These are phyloP conservation scores for Microbotryum lychnidis-dioicae DNA, from an alignment of 1,284 basidiomycete species.

Conservation along the genomic window DNA sequence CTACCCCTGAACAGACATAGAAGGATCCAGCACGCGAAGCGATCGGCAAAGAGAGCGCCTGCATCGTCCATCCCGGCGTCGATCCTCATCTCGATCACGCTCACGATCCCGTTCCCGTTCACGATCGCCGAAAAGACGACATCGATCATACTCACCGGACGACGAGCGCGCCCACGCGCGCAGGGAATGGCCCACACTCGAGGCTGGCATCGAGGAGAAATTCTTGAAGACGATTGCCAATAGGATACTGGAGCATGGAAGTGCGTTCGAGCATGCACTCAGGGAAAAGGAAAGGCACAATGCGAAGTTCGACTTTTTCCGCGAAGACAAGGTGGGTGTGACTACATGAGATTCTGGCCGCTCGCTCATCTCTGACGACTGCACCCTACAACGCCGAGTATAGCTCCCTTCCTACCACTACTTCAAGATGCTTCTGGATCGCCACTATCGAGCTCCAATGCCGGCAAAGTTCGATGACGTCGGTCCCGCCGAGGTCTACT, in stretches of 20 bases:
- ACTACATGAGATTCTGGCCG: not conserved
- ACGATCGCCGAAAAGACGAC: constrained; percentile 26
- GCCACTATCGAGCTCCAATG: constrained; percentile 50
- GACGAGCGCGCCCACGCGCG: constrained; percentile 33
- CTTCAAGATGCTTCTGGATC: constrained; percentile 66
- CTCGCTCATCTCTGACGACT: not conserved
- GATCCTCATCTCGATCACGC: constrained; percentile 26
- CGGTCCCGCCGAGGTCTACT: constrained; percentile 75
- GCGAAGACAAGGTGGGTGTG: constrained; percentile 54
- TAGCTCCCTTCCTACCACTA: constrained; percentile 74
- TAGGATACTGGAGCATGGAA: constrained; percentile 72
- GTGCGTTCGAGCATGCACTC: constrained; percentile 65
- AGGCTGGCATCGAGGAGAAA: constrained; percentile 58
- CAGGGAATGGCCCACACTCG: constrained; percentile 48
- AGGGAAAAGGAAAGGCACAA: constrained; percentile 69
- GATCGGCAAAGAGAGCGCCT: constrained; percentile 29
- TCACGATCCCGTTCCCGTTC: constrained; percentile 33
- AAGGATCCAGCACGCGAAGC: not conserved
- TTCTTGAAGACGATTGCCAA: constrained; percentile 77
- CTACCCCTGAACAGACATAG: constrained; percentile 2
- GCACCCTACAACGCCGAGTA: not conserved
- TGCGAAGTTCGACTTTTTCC: constrained; percentile 70
- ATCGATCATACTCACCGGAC: constrained; percentile 6
- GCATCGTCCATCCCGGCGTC: constrained; percentile 40
- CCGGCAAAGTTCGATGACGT: constrained; percentile 73